Base-by-base conservation (phyloP, 1,284 basidiomycete genomes). In the Heterobasidion occidentale region DNA sequence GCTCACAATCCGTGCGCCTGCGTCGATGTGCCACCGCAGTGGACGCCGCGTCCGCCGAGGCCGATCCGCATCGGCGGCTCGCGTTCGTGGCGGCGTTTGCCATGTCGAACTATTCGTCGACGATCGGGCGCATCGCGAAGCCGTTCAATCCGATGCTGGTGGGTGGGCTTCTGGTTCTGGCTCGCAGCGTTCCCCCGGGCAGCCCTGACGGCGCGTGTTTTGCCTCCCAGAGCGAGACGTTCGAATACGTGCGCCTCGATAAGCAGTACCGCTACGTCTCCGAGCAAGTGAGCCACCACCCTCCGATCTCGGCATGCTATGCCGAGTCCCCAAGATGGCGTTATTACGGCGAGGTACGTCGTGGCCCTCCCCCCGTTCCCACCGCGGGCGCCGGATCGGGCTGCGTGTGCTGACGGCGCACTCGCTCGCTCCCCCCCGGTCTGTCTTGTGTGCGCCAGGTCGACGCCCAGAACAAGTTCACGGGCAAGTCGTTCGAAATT, bases 51-150 rank as follows among this genome's bases (percentile, higher is more conserved):
- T 83, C 84, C 1, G 75, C 76, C 53, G 90, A 96, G 66, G 67
- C 71, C 38, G 92, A 97, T 65, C 84, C 92, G 7, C 80, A 90
- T 51, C 83, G 86, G 57, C 84, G 96, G 7, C 85, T 98, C 57
- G 94, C 94, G 0, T 99, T 88, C 66, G 94, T 99, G 3, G 94
- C 91, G 11, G 96, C 94, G 0, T 99, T 98, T 70, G 96, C 94
- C 2, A 97, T 97, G 92, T 93, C 90, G 46, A 98, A 98, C 74
- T 98, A 99, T 73, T 94, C 92, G 11, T 94, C 92, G 34, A 98
- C 96, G 0, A 93, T 97, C 62, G 92, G 92, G 3, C 82, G 94
- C 44, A 94, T 97, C 59, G 93, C 93, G n/a, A 95, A 96, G 70
- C 94, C 93, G 0, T 95, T 95, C 73, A 95, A 96, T 67, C 91